phyloP scores from a whole-genome alignment of 129 eudicot genomes.

The Lactuca saligna region DNA sequence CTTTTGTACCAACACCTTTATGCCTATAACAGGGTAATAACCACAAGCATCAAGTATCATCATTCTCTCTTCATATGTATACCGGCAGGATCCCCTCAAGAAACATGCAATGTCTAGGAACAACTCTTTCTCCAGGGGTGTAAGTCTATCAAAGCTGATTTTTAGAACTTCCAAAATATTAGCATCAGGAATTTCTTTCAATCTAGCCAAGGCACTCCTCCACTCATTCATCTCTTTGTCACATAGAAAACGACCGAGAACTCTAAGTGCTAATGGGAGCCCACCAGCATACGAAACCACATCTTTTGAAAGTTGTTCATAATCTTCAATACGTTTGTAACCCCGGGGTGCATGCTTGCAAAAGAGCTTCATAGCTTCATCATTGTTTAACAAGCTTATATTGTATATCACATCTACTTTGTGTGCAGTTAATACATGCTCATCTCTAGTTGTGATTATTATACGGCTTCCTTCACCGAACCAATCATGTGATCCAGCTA shows the following conservation, averaged over 20 bases:
- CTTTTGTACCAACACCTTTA: not conserved
- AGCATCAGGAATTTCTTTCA: conserved; percentile 6
- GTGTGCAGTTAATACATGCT: not conserved
- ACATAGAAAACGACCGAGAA: conserved; percentile 20
- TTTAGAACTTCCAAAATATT: conserved; percentile 8
- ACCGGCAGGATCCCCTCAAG: not conserved
- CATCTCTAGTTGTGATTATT: conserved; percentile 24
- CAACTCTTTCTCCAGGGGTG: conserved; percentile 13
- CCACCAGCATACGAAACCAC: conserved; percentile 19
- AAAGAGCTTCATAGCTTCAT: conserved; percentile 23
- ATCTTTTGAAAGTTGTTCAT: conserved; percentile 8
- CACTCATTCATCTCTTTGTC: conserved; percentile 16
- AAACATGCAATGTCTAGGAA: conserved; percentile 28
- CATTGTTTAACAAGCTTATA: conserved; percentile 2
- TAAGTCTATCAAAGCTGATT: conserved; percentile 25
- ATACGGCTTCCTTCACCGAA: conserved; percentile 22
- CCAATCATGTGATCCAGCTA: conserved; percentile 22
- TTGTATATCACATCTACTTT: conserved; percentile 1
- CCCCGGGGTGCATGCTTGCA: conserved; percentile 4
- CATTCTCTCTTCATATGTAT: not conserved
- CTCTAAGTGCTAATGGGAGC: conserved; percentile 33
- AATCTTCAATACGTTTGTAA: not conserved
- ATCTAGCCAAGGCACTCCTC: conserved; percentile 10
- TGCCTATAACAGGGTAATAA: not conserved
- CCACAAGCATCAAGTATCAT: not conserved